These are phyloP conservation scores for Lactifluus rugatus DNA, from an alignment of 768 basidiomycete species.

Conservation along the genomic window DNA sequence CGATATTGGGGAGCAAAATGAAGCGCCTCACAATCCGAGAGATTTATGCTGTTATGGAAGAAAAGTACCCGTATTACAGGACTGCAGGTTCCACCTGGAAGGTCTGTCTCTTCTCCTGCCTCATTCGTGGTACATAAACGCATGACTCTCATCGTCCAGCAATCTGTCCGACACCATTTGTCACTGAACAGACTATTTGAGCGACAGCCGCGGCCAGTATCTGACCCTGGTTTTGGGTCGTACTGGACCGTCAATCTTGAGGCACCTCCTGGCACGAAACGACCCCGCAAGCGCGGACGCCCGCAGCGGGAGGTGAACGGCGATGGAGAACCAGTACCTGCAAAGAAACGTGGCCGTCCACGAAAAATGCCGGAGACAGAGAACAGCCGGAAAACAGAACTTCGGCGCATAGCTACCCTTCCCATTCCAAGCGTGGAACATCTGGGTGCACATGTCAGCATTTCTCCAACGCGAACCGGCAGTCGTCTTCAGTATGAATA, in stretches of 20 bases:
- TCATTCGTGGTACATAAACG: neutral
- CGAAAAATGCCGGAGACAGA: conserved; percentile 12
- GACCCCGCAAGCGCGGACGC: conserved; percentile 71
- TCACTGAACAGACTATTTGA: conserved; percentile 78
- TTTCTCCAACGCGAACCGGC: conserved; percentile 24
- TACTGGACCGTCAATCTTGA: conserved; percentile 85
- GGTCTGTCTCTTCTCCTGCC: conserved; percentile 32
- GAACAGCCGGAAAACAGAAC: neutral
- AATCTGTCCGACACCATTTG: conserved; percentile 81
- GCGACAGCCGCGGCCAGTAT: conserved; percentile 69
- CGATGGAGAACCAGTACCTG: conserved; percentile 12
- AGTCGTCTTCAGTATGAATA: conserved; percentile 23
- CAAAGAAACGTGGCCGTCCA: conserved; percentile 21
- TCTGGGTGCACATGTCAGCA: neutral
- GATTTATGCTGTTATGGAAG: conserved; percentile 81
- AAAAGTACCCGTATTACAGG: conserved; percentile 73
- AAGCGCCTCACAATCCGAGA: conserved; percentile 74
- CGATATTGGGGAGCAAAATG: conserved; percentile 67
- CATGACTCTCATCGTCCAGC: conserved; percentile 32
- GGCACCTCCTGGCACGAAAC: conserved; percentile 80
- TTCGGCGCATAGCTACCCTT: conserved; percentile 7
- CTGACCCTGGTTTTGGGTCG: conserved; percentile 79
- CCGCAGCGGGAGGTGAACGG: conserved; percentile 36
- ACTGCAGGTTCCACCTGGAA: conserved; percentile 81
- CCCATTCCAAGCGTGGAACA: conserved; percentile 6